phyloP scores from a whole-genome alignment of 2,329 filamentous ascomycete species.

The Berkeleyomyces rouxiae region DNA sequence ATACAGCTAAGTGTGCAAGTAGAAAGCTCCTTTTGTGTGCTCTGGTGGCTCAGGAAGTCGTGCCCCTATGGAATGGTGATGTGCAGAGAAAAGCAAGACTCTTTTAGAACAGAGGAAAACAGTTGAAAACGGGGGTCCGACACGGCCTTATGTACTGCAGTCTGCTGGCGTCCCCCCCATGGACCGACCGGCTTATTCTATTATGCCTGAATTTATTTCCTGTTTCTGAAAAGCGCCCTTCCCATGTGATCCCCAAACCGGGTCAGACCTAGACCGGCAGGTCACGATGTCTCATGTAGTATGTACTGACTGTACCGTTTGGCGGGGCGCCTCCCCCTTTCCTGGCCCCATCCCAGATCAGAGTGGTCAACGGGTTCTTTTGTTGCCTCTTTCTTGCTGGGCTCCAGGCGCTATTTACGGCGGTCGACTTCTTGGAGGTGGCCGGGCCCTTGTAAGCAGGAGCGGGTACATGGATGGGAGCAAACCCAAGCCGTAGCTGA shows the following conservation, averaged over 20 bases:
- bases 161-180: not conserved
- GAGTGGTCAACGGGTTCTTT: not conserved
- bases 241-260: not conserved
- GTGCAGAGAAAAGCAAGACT: not conserved
- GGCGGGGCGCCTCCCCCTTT: not conserved
- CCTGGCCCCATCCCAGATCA: not conserved
- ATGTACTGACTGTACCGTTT: no score
- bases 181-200: not conserved
- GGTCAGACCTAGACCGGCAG: not conserved
- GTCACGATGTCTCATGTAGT: not conserved
- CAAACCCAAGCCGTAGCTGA: no score
- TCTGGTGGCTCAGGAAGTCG: not conserved
- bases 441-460: not conserved
- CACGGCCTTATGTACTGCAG: not conserved
- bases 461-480: no score
- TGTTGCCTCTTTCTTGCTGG: not conserved
- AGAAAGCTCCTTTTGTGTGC: not conserved
- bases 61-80: not conserved
- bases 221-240: not conserved
- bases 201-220: not conserved
- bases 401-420: not conserved
- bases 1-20: not conserved
- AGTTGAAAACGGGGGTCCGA: not conserved
- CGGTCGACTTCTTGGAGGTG: not conserved
- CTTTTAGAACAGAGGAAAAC: not conserved